phyloP scores from a whole-genome alignment of 176 grass and related monocot genomes.

The Triticum urartu region DNA sequence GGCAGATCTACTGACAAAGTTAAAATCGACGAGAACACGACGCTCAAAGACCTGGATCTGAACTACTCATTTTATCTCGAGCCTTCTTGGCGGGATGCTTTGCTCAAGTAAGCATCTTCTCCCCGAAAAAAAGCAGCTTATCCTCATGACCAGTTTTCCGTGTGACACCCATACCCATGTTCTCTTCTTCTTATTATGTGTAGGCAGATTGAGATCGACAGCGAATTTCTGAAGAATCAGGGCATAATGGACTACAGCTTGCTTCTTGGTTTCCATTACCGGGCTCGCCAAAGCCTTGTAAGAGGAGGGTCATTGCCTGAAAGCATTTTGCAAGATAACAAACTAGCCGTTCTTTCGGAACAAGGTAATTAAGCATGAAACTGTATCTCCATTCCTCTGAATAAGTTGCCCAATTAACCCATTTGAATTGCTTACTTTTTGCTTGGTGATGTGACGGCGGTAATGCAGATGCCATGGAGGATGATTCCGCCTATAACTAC shows the following conservation, averaged over 20 bases:
- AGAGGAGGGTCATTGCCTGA: constrained; percentile 38
- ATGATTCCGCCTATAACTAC: constrained; percentile 52
- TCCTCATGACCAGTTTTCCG: not conserved
- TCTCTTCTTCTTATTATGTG: constrained; percentile 8
- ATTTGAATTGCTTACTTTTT: not conserved
- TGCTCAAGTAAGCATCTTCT: constrained; percentile 63
- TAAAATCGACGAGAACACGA: constrained; percentile 94
- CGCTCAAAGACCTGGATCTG: constrained; percentile 92
- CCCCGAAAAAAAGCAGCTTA: not conserved
- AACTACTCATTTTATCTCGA: constrained; percentile 92
- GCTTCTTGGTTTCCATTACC: constrained; percentile 87
- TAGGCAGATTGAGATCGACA: constrained; percentile 90
- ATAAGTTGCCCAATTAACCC: not conserved
- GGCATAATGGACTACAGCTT: constrained; percentile 98
- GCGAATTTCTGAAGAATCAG: constrained; percentile 69
- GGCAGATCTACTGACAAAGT: constrained; percentile 84
- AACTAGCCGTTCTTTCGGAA: constrained; percentile 70
- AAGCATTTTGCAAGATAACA: constrained; percentile 47
- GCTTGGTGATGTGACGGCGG: too few species aligned
- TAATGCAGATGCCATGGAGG: constrained; percentile 71
- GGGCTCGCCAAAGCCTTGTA: constrained; percentile 68
- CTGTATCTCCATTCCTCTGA: not conserved
- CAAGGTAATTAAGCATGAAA: constrained; percentile 42
- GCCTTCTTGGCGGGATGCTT: constrained; percentile 87
- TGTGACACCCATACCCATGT: not conserved